phyloP scores from a whole-genome alignment of 192 early-diverging fungal species.

The Entomortierella lignicola region DNA sequence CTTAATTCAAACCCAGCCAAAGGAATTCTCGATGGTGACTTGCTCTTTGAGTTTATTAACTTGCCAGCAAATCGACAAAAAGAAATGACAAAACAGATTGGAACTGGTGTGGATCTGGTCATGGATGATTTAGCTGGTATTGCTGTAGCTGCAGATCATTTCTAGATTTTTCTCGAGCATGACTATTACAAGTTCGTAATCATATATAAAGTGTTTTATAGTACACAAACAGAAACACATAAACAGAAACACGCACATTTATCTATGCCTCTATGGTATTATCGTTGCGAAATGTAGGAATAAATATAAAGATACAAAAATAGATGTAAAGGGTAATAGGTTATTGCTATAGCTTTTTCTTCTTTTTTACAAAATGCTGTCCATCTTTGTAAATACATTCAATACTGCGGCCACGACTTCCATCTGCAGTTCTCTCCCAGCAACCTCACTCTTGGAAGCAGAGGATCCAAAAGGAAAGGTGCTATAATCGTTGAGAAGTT shows the following conservation, averaged over 20 bases:
- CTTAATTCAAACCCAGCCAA: constrained; percentile 79
- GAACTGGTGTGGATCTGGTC: constrained; percentile 83
- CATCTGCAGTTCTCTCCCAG: constrained; percentile 70
- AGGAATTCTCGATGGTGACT: constrained; percentile 87
- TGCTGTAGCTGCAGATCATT: constrained; percentile 72
- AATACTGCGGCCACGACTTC: constrained; percentile 85
- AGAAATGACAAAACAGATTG: constrained; percentile 92
- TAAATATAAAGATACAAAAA: background rate
- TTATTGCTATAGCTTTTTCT: constrained; percentile 2
- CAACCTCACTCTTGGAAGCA: constrained; percentile 63
- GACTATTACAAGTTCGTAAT: no score
- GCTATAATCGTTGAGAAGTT: constrained; percentile 89
- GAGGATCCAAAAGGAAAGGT: constrained; percentile 74
- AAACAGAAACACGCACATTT: no score
- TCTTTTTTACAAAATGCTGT: constrained; percentile 71
- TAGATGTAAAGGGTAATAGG: background rate
- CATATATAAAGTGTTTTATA: no score
- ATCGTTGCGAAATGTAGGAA: background rate
- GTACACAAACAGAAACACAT: no score
- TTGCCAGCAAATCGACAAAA: constrained; percentile 76
- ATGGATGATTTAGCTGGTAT: constrained; percentile 84
- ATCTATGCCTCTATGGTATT: background rate
- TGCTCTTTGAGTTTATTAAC: constrained; percentile 78
- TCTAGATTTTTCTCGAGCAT: no score
- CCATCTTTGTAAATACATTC: constrained; percentile 91